Conservation (phyloP, 495 filamentous ascomycete genomes). For the Cryomyces minteri region DNA sequence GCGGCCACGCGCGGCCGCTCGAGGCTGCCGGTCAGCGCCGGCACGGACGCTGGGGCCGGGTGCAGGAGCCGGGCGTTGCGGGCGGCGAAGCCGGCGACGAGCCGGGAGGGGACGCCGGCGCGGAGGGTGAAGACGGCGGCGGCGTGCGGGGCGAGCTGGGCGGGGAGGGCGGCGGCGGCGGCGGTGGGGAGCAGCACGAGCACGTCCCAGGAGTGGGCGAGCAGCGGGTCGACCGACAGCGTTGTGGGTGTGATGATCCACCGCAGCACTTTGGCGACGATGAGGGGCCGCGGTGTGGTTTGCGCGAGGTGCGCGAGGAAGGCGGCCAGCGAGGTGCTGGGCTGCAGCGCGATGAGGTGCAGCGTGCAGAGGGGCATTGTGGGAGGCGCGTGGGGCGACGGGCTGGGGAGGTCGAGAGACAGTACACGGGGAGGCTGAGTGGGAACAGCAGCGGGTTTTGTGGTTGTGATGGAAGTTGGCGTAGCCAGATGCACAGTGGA, state of each 20-base stretch:
- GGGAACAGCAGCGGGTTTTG: no score
- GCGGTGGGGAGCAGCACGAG: conserved; percentile 31
- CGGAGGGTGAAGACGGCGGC: conserved; percentile 27
- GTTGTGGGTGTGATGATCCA: conserved; percentile 38
- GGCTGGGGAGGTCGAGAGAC: no score
- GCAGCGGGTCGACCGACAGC: conserved; percentile 27
- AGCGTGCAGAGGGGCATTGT: conserved; percentile 19
- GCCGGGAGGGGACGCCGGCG: conserved; percentile 34
- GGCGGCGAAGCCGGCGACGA: conserved; percentile 26
- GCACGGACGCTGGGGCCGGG: conserved; percentile 15
- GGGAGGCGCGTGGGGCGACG: not conserved
- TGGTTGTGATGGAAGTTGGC: no score
- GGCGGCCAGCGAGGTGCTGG: conserved; percentile 4
- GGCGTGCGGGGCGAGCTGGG: conserved; percentile 16
- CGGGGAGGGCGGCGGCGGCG: conserved; percentile 19
- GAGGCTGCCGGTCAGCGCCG: conserved; percentile 25
- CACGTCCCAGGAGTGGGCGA: conserved; percentile 36
- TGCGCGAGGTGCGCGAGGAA: conserved; percentile 13
- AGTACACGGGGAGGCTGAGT: no score
- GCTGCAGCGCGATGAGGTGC: conserved; percentile 15
- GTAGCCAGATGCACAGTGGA: no score
- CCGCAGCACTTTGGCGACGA: conserved; percentile 28
- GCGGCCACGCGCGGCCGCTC: conserved; percentile 13
- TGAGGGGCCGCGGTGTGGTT: conserved; percentile 20
- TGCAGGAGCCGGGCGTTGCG: conserved; percentile 30